Conservation (phyloP, 331 rosid species). For the Rhamnella rubrinervis region DNA sequence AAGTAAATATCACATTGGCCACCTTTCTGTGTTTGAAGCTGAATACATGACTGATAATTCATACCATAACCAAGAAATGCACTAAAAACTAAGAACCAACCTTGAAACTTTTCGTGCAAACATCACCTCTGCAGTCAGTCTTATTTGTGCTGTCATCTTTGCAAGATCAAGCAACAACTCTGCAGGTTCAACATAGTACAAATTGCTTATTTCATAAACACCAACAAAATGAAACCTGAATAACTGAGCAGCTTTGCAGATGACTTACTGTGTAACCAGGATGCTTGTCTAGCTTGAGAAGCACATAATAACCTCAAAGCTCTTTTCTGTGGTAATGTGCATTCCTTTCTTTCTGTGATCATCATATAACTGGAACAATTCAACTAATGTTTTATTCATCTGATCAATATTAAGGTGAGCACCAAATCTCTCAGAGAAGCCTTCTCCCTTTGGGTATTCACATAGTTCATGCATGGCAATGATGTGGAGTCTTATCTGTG, state of each 20-base stretch:
- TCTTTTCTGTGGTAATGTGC: slow-evolving; percentile 67
- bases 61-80: slow-evolving; percentile 14
- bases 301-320: slow-evolving; percentile 97
- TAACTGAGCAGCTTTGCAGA: slow-evolving; percentile 26
- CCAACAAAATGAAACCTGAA: slow-evolving; percentile 32
- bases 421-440: slow-evolving; percentile 96
- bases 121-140: slow-evolving; percentile 87
- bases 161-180: slow-evolving; percentile 99
- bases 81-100: slow-evolving; percentile 36
- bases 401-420: slow-evolving; percentile 99
- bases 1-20: slow-evolving; percentile 16
- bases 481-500: slow-evolving; percentile 92
- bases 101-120: slow-evolving; percentile 97
- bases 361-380: slow-evolving; percentile 91
- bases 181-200: slow-evolving; percentile 91
- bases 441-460: slow-evolving; percentile 96
- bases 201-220: slow-evolving; percentile 36
- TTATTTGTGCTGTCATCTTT: slow-evolving; percentile 90
- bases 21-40: slow-evolving; percentile 15
- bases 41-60: slow-evolving; percentile 7
- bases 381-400: slow-evolving; percentile 98
- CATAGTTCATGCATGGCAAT: slow-evolving; percentile 96
- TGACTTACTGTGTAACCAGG: slow-evolving; percentile 93
- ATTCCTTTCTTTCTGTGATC: slow-evolving; percentile 97
- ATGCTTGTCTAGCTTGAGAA: slow-evolving; percentile 98